Evolutionary conservation across 2,329 filamentous ascomycete genomes (phyloP).

Genomic region (Fusarium sp.): DNA sequence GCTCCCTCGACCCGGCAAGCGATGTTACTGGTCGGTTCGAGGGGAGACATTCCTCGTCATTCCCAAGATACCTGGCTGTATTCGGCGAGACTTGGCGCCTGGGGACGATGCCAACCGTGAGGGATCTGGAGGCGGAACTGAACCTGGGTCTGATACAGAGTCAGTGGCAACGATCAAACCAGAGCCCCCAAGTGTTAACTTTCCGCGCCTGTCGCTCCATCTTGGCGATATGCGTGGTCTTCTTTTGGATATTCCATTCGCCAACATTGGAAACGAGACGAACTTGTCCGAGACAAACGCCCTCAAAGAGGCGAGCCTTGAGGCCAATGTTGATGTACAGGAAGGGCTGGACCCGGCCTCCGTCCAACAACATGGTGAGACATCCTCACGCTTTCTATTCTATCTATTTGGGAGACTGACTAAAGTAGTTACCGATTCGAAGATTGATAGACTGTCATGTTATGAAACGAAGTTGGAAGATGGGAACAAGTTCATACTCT

Average conservation of each 20-base stretch:
- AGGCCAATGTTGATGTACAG: neutral
- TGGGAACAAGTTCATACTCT: neutral
- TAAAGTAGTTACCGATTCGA: neutral
- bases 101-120: neutral
- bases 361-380: neutral
- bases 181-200: conserved; percentile 16
- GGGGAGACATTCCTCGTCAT: conserved; percentile 54
- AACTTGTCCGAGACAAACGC: neutral
- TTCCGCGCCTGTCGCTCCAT: conserved; percentile 49
- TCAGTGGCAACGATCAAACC: conserved; percentile 33
- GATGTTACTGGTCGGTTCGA: conserved; percentile 50
- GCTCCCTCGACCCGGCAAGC: conserved; percentile 45
- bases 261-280: conserved; percentile 2
- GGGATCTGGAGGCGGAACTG: neutral
- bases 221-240: conserved; percentile 42
- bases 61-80: conserved; percentile 46
- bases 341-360: neutral
- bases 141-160: conserved; percentile 34
- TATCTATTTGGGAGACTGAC: neutral
- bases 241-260: conserved; percentile 37
- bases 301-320: neutral
- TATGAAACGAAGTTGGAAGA: neutral
- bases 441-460: neutral
- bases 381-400: neutral
- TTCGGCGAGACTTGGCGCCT: conserved; percentile 34